A percentile compares a stretch with the other conserved stretches of the same genome.
Conservation (phyloP, 495 filamentous ascomycete species). For the Xylaria curta region DNA sequence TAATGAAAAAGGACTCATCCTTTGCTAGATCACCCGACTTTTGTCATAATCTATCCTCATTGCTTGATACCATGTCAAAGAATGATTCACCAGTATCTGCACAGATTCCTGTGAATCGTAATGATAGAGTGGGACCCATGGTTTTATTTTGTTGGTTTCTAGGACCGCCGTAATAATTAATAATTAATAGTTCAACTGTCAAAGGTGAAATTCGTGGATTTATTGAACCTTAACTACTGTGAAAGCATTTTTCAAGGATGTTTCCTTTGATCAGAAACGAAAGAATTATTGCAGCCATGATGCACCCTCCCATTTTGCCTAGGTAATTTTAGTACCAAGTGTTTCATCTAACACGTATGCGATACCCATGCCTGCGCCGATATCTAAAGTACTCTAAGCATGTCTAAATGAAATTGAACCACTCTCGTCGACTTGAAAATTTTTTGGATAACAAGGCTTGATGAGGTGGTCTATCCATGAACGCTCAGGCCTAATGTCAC, state of each 20-base stretch:
- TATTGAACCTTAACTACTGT: too few species aligned
- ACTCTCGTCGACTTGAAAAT: not conserved
- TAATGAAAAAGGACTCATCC: not conserved
- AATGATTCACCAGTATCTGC: not conserved
- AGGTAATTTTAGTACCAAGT: not conserved
- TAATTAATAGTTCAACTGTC: too few species aligned
- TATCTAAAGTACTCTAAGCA: not conserved
- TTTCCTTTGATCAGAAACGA: too few species aligned
- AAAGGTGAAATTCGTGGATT: too few species aligned
- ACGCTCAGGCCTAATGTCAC: not conserved
- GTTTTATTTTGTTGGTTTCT: too few species aligned
- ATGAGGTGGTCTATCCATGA: not conserved
- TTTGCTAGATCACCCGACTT: not conserved
- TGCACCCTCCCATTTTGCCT: not conserved
- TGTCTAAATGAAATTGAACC: not conserved
- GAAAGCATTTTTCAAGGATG: too few species aligned
- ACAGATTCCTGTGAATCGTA: not conserved
- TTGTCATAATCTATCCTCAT: not conserved
- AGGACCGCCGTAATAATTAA: too few species aligned
- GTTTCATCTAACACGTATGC: not conserved
- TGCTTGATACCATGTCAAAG: not conserved
- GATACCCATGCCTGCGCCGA: not conserved
- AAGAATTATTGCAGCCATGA: not conserved
- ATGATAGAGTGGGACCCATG: not conserved
- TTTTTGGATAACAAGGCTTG: too few species aligned